phyloP scores from a whole-genome alignment of 306 rosid genomes.

The Senna tora region DNA sequence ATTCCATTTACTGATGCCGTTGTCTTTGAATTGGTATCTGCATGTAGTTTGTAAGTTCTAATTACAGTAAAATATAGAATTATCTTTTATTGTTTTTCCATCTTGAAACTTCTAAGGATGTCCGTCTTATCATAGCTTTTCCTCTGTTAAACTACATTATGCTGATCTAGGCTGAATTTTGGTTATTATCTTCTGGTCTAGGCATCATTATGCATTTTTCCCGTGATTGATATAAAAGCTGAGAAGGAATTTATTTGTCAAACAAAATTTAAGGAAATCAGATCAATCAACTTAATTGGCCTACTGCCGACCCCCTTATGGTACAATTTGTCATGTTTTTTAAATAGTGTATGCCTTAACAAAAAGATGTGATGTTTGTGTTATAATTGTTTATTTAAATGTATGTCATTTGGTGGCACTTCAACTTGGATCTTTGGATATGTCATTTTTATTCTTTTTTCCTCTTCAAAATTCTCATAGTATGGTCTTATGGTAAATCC shows the following conservation, averaged over 20 bases:
- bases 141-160: slow-evolving; percentile 22
- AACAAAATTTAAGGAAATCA: slow-evolving; percentile 3
- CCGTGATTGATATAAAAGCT: slow-evolving; percentile 9
- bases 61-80: neutral
- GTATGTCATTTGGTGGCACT: slow-evolving; percentile 10
- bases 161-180: slow-evolving; percentile 28
- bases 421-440: slow-evolving; percentile 19
- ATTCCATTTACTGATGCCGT: slow-evolving; percentile 76
- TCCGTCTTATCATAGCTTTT: slow-evolving; percentile 22
- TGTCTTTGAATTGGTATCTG: slow-evolving; percentile 84
- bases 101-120: slow-evolving; percentile 26
- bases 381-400: slow-evolving; percentile 17
- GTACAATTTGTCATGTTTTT: neutral
- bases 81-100: slow-evolving; percentile 18
- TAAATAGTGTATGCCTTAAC: slow-evolving; percentile 5
- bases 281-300: neutral
- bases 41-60: slow-evolving; percentile 86
- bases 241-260: slow-evolving; percentile 13
- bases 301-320: slow-evolving; percentile 9
- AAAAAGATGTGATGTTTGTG: neutral
- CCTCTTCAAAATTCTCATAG: neutral
- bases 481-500: slow-evolving; percentile 19
- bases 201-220: slow-evolving; percentile 22
- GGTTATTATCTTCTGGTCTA: slow-evolving; percentile 26
- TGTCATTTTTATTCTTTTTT: neutral